phyloP scores from a whole-genome alignment of 2,329 filamentous ascomycete species.

The Chalaropsis ovoidea region DNA sequence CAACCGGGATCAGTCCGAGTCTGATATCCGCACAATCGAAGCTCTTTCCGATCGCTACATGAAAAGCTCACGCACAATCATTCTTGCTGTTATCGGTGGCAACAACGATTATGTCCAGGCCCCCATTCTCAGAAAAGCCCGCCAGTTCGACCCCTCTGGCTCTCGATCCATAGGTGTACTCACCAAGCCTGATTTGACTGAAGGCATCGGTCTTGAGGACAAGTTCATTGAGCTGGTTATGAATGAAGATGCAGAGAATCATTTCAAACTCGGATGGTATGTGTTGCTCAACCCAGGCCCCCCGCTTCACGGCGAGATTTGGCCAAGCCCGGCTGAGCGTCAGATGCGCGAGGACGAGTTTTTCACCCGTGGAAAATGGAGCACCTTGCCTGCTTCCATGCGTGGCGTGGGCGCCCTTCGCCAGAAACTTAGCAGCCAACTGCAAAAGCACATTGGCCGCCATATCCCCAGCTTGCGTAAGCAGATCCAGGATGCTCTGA shows the following conservation, averaged over 20 bases:
- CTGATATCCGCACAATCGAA: slow-evolving; percentile 45
- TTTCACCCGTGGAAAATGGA: slow-evolving; percentile 43
- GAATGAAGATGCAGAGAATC: slow-evolving; percentile 42
- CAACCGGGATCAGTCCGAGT: slow-evolving; percentile 43
- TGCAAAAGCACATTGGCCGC: slow-evolving; percentile 44
- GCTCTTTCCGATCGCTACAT: slow-evolving; percentile 45
- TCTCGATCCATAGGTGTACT: slow-evolving; percentile 43
- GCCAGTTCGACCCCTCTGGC: slow-evolving; percentile 42
- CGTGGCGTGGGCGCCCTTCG: slow-evolving; percentile 40
- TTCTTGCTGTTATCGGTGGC: slow-evolving; percentile 46
- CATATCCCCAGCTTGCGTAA: slow-evolving; percentile 42
- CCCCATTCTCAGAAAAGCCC: slow-evolving; percentile 42
- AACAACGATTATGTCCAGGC: slow-evolving; percentile 47
- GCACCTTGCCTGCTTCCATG: slow-evolving; percentile 39
- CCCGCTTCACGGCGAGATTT: slow-evolving; percentile 37
- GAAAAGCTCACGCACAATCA: slow-evolving; percentile 47
- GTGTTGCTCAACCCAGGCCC: slow-evolving; percentile 43
- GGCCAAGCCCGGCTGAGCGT: slow-evolving; percentile 37
- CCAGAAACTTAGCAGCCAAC: slow-evolving; percentile 41
- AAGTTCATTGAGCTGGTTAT: slow-evolving; percentile 46
- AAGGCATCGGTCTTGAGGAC: slow-evolving; percentile 44
- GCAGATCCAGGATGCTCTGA: slow-evolving; percentile 43
- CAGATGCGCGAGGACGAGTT: slow-evolving; percentile 39
- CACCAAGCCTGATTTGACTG: slow-evolving; percentile 45
- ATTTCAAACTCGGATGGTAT: slow-evolving; percentile 45